Base-by-base conservation (phyloP, 2,329 filamentous ascomycete genomes). In the Cordyceps fumosorosea region DNA sequence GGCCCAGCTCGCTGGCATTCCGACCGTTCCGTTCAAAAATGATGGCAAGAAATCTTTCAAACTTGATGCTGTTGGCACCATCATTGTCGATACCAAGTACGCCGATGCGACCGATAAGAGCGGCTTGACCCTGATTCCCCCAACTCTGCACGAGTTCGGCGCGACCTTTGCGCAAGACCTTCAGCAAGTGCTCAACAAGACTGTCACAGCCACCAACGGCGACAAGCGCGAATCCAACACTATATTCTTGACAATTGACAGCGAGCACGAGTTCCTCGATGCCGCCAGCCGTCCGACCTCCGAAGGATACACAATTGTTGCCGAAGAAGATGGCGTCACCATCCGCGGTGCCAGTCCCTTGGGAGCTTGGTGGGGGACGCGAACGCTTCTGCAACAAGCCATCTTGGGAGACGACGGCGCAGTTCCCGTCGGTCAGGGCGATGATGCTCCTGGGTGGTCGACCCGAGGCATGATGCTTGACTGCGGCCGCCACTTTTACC, bases 311-410 rank as follows among this genome's bases (percentile, higher is more conserved):
- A 71, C 71, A 3, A 69, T 84, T 10, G 71, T 74, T 14, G 71
- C 82, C 7, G 73, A 71, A 11, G 61, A 68, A 12, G 66, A 72
- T 16, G 75, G 76, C 3, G 70, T 84, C 10, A 73, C 69, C 5
- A 79, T 85, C 65, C 72, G 72, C 6, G 83, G 82, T 2, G 80
- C 81, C 7, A 82, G 81, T 56, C 76, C 82, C 0, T 72, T 83
- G 3, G 83, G 83, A 11, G 78, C 76, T 53, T 85, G 80, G 79
- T 85, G 83, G 83, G 83, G 78, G 50, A 84, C 82, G 0, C 74
- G 82, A 37, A 80, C 82, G 1, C 64, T 85, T 11, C 67, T 85
- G 6, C 83, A 85, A 29, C 80, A 78, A 65, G 75, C 78, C 4
- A 63, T 79, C 26, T 68, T 83, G 22, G 65, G 78, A 77, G 68